Conservation (phyloP, 2,329 filamentous ascomycete genomes). For the Erysiphe neolycopersici region DNA sequence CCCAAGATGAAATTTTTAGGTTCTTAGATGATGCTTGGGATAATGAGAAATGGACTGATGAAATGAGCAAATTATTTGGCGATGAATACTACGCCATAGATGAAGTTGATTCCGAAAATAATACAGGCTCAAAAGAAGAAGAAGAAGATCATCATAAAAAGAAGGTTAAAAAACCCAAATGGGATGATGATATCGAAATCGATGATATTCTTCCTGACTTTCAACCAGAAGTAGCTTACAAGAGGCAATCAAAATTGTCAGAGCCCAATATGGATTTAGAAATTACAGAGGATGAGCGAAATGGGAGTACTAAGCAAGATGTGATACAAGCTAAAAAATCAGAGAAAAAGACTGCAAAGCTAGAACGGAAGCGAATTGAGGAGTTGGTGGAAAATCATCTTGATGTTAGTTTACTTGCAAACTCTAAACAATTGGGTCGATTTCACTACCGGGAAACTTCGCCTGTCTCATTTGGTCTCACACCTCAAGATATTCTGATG, state of each 20-base stretch:
- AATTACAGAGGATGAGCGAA: too few relatives aligned
- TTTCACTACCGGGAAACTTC: constrained; percentile 94
- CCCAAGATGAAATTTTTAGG: constrained; percentile 58
- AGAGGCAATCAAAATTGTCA: constrained; percentile 16
- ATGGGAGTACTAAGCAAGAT: too few relatives aligned
- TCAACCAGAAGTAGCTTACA: constrained; percentile 18
- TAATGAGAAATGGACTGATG: constrained; percentile 65
- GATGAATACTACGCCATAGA: constrained; percentile 65
- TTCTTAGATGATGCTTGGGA: constrained; percentile 78
- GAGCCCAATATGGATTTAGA: constrained; percentile 24
- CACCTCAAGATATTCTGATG: constrained; percentile 63
- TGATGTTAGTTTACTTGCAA: constrained; percentile 39
- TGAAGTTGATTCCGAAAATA: constrained; percentile 35
- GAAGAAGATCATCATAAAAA: constrained; percentile 22
- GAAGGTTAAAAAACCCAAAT: constrained; percentile 55
- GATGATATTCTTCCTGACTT: constrained; percentile 76
- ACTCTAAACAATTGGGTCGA: constrained; percentile 22
- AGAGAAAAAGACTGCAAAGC: constrained; percentile 44
- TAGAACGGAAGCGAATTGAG: constrained; percentile 63
- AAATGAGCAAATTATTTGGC: constrained; percentile 72
- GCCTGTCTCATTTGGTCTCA: constrained; percentile 71
- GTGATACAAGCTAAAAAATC: constrained; percentile 19
- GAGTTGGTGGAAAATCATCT: constrained; percentile 62
- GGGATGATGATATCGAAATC: constrained; percentile 96
- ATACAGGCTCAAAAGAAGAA: constrained; percentile 14